These are phyloP conservation scores for Globisporangium irregulare DNA, from an alignment of 352 stramenopile species.

Conservation along the genomic window DNA sequence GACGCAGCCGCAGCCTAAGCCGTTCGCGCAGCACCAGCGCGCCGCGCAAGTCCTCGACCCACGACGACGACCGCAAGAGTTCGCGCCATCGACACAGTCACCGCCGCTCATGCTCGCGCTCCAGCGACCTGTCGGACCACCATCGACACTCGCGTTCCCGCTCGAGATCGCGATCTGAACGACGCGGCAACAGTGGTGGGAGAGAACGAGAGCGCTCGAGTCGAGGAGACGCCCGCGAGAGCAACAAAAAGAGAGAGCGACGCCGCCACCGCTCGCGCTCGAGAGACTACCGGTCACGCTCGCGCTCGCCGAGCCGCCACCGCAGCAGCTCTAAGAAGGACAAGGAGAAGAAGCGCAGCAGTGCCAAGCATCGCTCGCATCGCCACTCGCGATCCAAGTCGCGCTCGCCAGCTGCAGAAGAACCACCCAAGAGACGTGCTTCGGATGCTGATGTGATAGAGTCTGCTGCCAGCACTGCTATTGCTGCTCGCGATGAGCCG, in stretches of 20 bases:
- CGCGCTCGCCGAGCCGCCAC: slow-evolving; percentile 13
- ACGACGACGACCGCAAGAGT: slow-evolving; percentile 17
- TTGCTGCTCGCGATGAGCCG: background rate
- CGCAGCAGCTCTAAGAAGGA: slow-evolving; percentile 30
- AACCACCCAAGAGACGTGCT: background rate
- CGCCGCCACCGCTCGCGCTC: slow-evolving; percentile 21
- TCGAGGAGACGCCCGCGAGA: slow-evolving; percentile 5
- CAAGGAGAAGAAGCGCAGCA: slow-evolving; percentile 20
- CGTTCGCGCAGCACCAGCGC: slow-evolving; percentile 16
- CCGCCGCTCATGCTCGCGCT: slow-evolving; percentile 26
- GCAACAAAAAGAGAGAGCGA: slow-evolving; percentile 20
- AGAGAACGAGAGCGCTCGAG: slow-evolving; percentile 14
- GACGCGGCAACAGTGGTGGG: background rate
- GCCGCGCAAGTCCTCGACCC: slow-evolving; percentile 20
- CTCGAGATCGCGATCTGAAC: slow-evolving; percentile 38
- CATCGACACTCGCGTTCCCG: slow-evolving; percentile 17
- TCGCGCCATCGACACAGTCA: slow-evolving; percentile 25
- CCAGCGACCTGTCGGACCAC: slow-evolving; percentile 24
- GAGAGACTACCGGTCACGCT: slow-evolving; percentile 17
- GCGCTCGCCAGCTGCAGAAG: slow-evolving; percentile 5
- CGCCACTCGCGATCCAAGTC: slow-evolving; percentile 18
- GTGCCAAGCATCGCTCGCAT: slow-evolving; percentile 9
- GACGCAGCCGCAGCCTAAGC: slow-evolving; percentile 20
- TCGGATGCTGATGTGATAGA: background rate
- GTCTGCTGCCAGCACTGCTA: background rate